Base-by-base conservation (phyloP, 768 basidiomycete genomes). In the Pleurotus cornucopiae region DNA sequence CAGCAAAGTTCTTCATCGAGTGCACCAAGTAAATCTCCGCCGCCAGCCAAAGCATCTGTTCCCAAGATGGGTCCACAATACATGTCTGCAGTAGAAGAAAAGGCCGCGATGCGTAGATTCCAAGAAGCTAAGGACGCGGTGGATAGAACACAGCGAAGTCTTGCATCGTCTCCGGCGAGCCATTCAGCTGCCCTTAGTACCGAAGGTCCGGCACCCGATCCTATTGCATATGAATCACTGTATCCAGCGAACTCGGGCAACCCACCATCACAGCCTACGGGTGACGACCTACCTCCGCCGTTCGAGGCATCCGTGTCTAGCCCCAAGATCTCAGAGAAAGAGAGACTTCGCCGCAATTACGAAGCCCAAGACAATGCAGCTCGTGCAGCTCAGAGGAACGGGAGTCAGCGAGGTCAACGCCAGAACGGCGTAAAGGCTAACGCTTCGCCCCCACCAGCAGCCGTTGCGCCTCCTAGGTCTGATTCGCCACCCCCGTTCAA, bases 41-140 rank as follows among this genome's bases (percentile, higher is more conserved):
- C 66, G 5, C 54, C 60, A 18, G 39, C 64, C 4, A 58, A 64
- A 2, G 47, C 51, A 38, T 41, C 54, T n/a, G 11, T 21, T 6
- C 40, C 57, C 6, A 49, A 54, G 26, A 49, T 52, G 6, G 64
- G 75, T 3, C 79, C 82, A 26, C 77, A 78, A 26, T 88, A 82
- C 62, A 69, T 71, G 34, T 81, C 83, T 16, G 89, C 89, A 0
- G 85, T 84, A 58, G 79, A 88, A 64, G 90, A 92, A 69, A 91
- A 91, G 64, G 86, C 81, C 2, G 85, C 85, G 20, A 64, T 91
- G 55, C 75, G 66, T 60, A 73, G 83, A 57, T 92, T 89, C 64
- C 76, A 86, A 26, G 82, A 88, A 49, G 89, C 89, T 0, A 88
- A 83, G 65, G 73, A 73, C 46, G 89, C 89, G 5, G 89, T 90